phyloP scores from a whole-genome alignment of 371 early-diverging fungal genomes.

The Syncephalastrum monosporum region DNA sequence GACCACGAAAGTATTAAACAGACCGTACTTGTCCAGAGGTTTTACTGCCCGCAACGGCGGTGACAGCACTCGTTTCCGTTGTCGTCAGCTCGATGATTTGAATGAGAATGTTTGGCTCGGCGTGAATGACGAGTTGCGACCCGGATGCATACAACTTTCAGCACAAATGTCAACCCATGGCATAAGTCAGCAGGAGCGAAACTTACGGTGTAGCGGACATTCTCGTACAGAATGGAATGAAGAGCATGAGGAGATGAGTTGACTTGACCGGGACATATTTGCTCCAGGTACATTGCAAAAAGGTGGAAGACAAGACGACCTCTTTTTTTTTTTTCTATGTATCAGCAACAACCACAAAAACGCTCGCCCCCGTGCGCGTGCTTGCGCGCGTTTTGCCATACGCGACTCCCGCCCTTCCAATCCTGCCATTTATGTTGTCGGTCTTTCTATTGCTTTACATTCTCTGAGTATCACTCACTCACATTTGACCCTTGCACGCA shows the following conservation, averaged over 20 bases:
- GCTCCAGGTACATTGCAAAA: slow-evolving; percentile 56
- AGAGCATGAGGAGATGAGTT: slow-evolving; percentile 57
- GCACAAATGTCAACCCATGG: slow-evolving; percentile 4
- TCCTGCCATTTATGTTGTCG: no score
- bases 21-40: slow-evolving; percentile 34
- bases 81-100: slow-evolving; percentile 34
- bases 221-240: slow-evolving; percentile 43
- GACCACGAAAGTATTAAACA: slow-evolving; percentile 2
- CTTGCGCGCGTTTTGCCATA: no score
- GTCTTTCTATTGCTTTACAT: no score
- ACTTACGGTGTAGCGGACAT: slow-evolving; percentile 57
- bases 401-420: no score
- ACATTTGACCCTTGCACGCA: no score
- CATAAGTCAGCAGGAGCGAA: slow-evolving; percentile 4
- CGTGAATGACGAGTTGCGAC: slow-evolving; percentile 46
- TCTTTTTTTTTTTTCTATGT: no score
- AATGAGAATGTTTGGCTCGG: slow-evolving; percentile 38
- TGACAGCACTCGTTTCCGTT: slow-evolving; percentile 12
- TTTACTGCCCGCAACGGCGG: slow-evolving; percentile 34
- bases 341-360: no score
- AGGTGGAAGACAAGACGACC: no score
- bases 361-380: no score
- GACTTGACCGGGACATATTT: slow-evolving; percentile 64
- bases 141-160: slow-evolving; percentile 49
- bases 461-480: no score